Base-by-base conservation (phyloP, 2,329 filamentous ascomycete genomes). In the Ambrosiella xylebori region DNA sequence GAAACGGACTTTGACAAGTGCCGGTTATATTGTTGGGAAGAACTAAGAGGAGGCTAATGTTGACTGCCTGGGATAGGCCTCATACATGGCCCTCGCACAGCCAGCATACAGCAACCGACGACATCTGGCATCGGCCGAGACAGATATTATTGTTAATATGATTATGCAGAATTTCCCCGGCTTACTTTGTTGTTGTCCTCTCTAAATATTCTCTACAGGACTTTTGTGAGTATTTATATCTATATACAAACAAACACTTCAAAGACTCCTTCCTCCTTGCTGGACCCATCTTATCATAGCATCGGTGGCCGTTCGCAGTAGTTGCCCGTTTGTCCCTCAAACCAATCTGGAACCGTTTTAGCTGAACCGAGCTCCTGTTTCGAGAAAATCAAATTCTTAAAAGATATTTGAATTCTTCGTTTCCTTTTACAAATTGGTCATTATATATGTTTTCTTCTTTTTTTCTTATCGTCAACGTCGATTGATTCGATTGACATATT, bases 351-450 rank as follows among this genome's bases (percentile, higher is more conserved):
- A 54, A 54, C 52, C 35, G 52, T 27, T 54, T 40, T 54, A 15
- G 52, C 52, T 54, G 52, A 54, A 54, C 52, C 52, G 52, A 54
- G 52, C 52, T 44, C 19, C 15, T 41, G 52, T 54, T 54, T 54
- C 52, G 52, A 54, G 52, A 41, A 51, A 36, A 11, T 36, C 13
- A 5, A 51, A 12, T 19, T 51, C 17, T 51, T 51, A 9, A 36
- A 51, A 35, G n/a, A 41, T 12, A 41, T n/a, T 41, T 41, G 39
- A 41, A 41, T 41, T n/a, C 11, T 41, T 41, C 5, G n/a, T 41
- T 12, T n/a, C 11, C n/a, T 41, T 41, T 41, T n/a, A 6, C 5
- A 27, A 27, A 27, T 27, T 27, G 27, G 27, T 27, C 27, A 27
- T 27, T 41, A 11, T 41, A n/a, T 12, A 41, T 2, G n/a, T 41